Percentiles rank a stretch among this genome's conserved stretches.
Conservation (phyloP, 371 early-diverging fungal species). For the Fennellomyces sp. region DNA sequence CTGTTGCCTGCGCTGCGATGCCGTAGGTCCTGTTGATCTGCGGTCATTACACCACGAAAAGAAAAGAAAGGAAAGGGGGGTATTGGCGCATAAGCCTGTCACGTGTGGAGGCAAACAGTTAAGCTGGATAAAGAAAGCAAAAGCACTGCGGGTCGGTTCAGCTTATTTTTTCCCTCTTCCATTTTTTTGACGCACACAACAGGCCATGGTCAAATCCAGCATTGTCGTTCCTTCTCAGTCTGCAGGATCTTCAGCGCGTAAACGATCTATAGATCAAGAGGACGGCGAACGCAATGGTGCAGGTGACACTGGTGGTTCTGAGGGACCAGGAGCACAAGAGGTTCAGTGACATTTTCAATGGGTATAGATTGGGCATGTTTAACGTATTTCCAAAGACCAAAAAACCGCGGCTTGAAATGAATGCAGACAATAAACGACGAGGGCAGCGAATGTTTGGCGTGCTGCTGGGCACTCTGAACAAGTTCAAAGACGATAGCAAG, state of each 20-base stretch:
- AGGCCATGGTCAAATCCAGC: constrained; percentile 33
- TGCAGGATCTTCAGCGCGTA: constrained; percentile 10
- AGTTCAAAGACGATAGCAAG: constrained; percentile 54
- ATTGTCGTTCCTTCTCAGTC: constrained; percentile 31
- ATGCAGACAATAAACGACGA: constrained; percentile 30
- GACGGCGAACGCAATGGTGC: background rate
- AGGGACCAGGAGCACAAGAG: constrained; percentile 1
- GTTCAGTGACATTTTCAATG: too few species aligned
- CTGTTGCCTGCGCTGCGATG: background rate
- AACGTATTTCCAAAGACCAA: constrained; percentile 4
- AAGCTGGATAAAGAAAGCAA: too few species aligned
- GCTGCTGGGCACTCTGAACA: constrained; percentile 57
- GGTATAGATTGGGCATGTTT: too few species aligned
- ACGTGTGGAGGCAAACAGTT: too few species aligned
- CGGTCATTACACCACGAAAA: background rate
- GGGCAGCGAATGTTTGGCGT: constrained; percentile 61
- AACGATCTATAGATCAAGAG: constrained; percentile 23
- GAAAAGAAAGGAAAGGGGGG: background rate
- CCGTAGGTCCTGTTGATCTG: background rate
- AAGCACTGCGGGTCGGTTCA: background rate
- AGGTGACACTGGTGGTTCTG: background rate
- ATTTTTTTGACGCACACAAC: background rate
- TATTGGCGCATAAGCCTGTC: too few species aligned
- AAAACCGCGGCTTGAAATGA: constrained; percentile 11
- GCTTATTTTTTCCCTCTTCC: background rate